Evolutionary conservation across 208 protist species (phyloP), one percentile per base, ranked within the genome.

Genomic region (Paratrypanosoma confusum): DNA sequence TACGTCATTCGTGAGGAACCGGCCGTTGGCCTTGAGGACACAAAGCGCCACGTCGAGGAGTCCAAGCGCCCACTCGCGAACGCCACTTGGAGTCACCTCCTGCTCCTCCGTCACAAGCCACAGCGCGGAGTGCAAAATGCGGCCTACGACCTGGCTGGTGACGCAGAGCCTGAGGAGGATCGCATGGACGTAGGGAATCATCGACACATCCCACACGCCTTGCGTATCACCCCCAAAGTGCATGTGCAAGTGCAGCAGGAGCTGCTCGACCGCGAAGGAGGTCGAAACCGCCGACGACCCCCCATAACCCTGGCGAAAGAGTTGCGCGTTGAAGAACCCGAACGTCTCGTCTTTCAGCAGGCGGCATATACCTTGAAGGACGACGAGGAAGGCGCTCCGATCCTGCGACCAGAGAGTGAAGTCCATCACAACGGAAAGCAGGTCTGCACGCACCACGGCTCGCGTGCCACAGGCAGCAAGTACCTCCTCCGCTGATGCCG

Each of bases 381-480:
- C 42, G n/a, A 58, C 25, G 1, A 21, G n/a, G 37, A 65, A 52
- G 2, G 50, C 57, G 28, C 3, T 24, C 10, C 20, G n/a, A 37
- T 58, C 43, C 24, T 48, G 31, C 20, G 57, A 45, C 57, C 57
- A 65, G 24, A 58, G 29, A 41, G 57, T 53, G 48, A 65, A 65
- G 20, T 65, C 50, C 21, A 65, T 35, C 4, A 65, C 16, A 56
- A 65, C 34, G 13, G 42, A 32, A 38, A 65, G 41, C 26, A 65
- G 37, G 23, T 65, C 57, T n/a, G 29, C 26, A 8, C 50, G 41
- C 10, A 52, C 14, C 35, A 65, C 49, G 20, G 48, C 26, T 3
- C 32, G 24, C 31, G 46, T 1, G 21, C 57, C 57, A 14, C 53
- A 27, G 40, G 27, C 39, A 24, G 48, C 40, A 38, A 32, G 56